Conservation (phyloP, 306 rosid species). For the Sphenostylis stenocarpa region DNA sequence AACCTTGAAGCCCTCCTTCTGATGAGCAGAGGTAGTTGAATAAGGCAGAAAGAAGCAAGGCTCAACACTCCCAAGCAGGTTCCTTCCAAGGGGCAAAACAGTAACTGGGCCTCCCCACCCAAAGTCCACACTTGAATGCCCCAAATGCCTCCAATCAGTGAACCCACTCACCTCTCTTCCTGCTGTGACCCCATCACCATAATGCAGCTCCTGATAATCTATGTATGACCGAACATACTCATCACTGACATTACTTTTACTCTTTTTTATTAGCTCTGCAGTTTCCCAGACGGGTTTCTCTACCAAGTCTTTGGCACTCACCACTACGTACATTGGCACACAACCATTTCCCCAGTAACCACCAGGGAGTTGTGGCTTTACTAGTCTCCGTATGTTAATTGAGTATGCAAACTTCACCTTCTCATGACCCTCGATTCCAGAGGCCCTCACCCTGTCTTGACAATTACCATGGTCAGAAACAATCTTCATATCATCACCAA, state of each 20-base stretch:
- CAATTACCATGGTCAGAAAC: neutral
- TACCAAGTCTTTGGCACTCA: constrained; percentile 50
- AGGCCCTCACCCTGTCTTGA: constrained; percentile 54
- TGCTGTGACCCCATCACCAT: constrained; percentile 61
- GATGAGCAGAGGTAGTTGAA: constrained; percentile 38
- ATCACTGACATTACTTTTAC: constrained; percentile 62
- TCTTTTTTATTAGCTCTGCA: constrained; percentile 69
- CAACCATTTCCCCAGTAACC: constrained; percentile 93
- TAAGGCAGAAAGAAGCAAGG: constrained; percentile 84
- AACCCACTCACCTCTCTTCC: constrained; percentile 79
- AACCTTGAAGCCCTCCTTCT: constrained; percentile 68
- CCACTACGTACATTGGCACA: constrained; percentile 68
- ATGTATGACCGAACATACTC: constrained; percentile 75
- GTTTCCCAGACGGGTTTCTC: constrained; percentile 69
- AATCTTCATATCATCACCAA: neutral
- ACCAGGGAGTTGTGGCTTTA: constrained; percentile 58
- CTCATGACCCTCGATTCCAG: constrained; percentile 44
- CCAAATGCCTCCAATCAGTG: constrained; percentile 92
- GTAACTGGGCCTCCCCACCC: constrained; percentile 96
- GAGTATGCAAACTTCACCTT: constrained; percentile 73
- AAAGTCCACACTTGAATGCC: constrained; percentile 83
- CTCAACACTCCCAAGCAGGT: constrained; percentile 77
- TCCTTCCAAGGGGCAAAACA: constrained; percentile 68
- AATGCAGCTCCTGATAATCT: constrained; percentile 67
- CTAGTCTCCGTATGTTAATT: constrained; percentile 54